A percentile compares a stretch with the other conserved stretches of the same genome.
Conservation (phyloP, 768 basidiomycete species). For the Daedalea quercina region DNA sequence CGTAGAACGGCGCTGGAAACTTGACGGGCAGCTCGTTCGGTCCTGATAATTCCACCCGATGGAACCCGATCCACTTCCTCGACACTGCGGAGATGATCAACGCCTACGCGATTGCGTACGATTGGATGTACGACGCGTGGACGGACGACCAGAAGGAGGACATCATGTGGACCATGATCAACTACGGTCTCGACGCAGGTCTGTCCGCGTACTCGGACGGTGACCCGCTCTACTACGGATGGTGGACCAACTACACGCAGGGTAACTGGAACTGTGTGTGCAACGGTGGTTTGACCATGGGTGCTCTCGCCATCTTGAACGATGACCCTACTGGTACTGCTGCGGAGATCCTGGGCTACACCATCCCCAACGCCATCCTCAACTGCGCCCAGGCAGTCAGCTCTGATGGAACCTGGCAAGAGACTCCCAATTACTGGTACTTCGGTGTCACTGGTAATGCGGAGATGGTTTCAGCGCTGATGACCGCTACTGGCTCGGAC, state of each 20-base stretch:
- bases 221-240: slow-evolving; percentile 37
- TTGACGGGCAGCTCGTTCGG: slow-evolving; percentile 56
- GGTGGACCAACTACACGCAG: slow-evolving; percentile 70
- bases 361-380: slow-evolving; percentile 64
- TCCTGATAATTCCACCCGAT: slow-evolving; percentile 49
- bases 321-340: slow-evolving; percentile 78
- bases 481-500: slow-evolving; percentile 81
- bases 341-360: slow-evolving; percentile 53
- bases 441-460: slow-evolving; percentile 90
- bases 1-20: slow-evolving; percentile 72
- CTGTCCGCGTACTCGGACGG: slow-evolving; percentile 18
- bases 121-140: slow-evolving; percentile 92
- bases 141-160: slow-evolving; percentile 58
- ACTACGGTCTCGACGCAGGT: slow-evolving; percentile 71
- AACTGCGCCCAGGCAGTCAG: slow-evolving; percentile 66
- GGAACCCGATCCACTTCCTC: slow-evolving; percentile 91
- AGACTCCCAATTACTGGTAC: slow-evolving; percentile 94
- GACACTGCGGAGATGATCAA: slow-evolving; percentile 86
- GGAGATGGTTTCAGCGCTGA: slow-evolving; percentile 79
- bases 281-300: slow-evolving; percentile 87
- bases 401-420: slow-evolving; percentile 85
- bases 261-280: slow-evolving; percentile 99
- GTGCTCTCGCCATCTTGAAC: slow-evolving; percentile 81
- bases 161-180: slow-evolving; percentile 68
- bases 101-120: slow-evolving; percentile 90